Base-by-base conservation (phyloP, 163 green algal species). In the Prototheca wickerhamii region DNA sequence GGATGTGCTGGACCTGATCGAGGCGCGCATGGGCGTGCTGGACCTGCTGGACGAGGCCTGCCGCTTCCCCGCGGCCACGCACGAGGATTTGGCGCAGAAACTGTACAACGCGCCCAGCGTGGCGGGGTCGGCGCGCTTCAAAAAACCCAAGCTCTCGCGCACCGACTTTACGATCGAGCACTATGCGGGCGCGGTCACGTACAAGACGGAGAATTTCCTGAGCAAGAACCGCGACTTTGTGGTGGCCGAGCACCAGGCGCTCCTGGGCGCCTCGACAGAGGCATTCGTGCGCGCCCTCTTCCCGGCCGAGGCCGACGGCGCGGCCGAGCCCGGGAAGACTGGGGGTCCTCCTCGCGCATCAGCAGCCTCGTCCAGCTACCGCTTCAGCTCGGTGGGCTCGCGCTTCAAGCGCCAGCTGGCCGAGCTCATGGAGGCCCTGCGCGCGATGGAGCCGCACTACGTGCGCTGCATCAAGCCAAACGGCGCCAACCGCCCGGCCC, bases 391-490 rank as follows among this genome's bases (percentile, higher is more conserved):
- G 6, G 86, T 99, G 40, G 89, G 83, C 60, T 86, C 60, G 58
- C 81, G 85, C 55, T 99, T 99, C 84, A 97, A 97, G 83, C 58
- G 62, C 18, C 81, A 97, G 83, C 81, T 98, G 55, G 74, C 58
- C 0, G 89, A 92, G 43, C 85, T 98, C 6, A 97, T 97, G 92
- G 60, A 76, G 26, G 82, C 84, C 34, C 77, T 96, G 69, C 75
- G 86, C 71, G 67, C 68, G n/a, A 98, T 95, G 78, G 83, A 96
- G 77, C 93, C 93, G 30, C 93, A 98, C 81, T 99, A 98, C 81
- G 87, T 99, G 53, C 89, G 93, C 68, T 99, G 93, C 82, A 95
- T 99, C 78, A 99, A 99, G 82, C 93, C 93, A 60, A 97, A 97
- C 83, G 63, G 67, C 15, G 42, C 65, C 35, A 90, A 90, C 79